Evolutionary conservation across 768 basidiomycete species (phyloP).

Genomic region (Lentinula sp.): DNA sequence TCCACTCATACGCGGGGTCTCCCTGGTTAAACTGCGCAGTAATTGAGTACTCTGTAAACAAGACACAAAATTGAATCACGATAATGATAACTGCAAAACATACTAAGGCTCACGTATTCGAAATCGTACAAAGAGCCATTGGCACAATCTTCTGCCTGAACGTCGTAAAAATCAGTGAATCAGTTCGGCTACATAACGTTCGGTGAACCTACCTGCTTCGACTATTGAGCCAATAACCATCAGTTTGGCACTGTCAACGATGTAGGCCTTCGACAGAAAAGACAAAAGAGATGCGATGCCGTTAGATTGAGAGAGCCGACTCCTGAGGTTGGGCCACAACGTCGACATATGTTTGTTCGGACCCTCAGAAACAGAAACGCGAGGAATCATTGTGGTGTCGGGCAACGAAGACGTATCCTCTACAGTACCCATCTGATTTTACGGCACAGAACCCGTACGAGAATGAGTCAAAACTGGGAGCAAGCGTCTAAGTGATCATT

Average conservation of each 20-base stretch:
- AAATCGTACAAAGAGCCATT: slow-evolving; percentile 32
- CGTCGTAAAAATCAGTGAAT: background rate
- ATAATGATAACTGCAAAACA: background rate
- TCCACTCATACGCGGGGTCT: slow-evolving; percentile 46
- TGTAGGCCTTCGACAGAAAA: slow-evolving; percentile 5
- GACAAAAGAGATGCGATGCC: slow-evolving; percentile 1
- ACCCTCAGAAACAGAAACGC: too few species aligned
- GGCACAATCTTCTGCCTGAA: slow-evolving; percentile 29
- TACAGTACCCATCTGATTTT: too few species aligned
- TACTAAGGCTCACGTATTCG: slow-evolving; percentile 27
- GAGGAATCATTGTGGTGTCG: too few species aligned
- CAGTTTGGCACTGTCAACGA: slow-evolving; percentile 5
- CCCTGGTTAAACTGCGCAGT: slow-evolving; percentile 41
- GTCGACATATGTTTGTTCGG: too few species aligned
- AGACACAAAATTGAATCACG: background rate
- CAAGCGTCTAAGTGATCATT: too few species aligned
- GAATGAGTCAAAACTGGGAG: too few species aligned
- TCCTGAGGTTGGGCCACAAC: background rate
- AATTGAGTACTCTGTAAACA: slow-evolving; percentile 31
- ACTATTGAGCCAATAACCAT: slow-evolving; percentile 28
- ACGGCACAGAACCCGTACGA: too few species aligned
- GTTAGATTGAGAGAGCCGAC: background rate
- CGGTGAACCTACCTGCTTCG: slow-evolving; percentile 13
- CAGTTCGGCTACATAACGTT: background rate
- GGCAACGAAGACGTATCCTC: too few species aligned